These are phyloP conservation scores for Arxiozyma bovina DNA, from an alignment of 1,139 yeast genomes.

Conservation along the genomic window DNA sequence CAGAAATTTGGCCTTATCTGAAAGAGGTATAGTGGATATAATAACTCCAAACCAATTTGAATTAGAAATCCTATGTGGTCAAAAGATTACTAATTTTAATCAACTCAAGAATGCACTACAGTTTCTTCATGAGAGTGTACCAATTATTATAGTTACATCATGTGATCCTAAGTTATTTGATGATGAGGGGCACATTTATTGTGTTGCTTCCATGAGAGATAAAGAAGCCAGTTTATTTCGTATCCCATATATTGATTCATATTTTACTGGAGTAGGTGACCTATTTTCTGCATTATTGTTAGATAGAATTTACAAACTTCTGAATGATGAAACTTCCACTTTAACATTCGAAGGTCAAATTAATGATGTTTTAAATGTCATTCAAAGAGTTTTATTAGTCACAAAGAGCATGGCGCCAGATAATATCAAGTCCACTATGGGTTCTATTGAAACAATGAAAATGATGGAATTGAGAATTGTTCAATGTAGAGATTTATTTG, in stretches of 20 bases:
- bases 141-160: conserved; percentile 29
- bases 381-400: conserved; percentile 25
- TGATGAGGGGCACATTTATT: conserved; percentile 28
- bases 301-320: conserved; percentile 36
- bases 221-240: conserved; percentile 31
- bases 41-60: conserved; percentile 72
- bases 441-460: conserved; percentile 25
- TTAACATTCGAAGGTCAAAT: conserved; percentile 17
- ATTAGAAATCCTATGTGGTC: conserved; percentile 47
- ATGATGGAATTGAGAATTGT: conserved; percentile 29
- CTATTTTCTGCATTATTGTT: conserved; percentile 53
- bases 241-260: conserved; percentile 50
- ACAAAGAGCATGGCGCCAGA: conserved; percentile 21
- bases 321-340: conserved; percentile 5
- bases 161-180: conserved; percentile 21
- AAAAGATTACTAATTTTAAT: conserved; percentile 33
- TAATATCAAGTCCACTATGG: conserved; percentile 20
- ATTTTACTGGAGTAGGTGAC: conserved; percentile 72
- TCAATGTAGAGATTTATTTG: conserved; percentile 25
- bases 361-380: conserved; percentile 26
- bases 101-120: conserved; percentile 37
- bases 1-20: conserved; percentile 34
- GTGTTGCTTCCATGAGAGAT: conserved; percentile 31
- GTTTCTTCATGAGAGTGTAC: conserved; percentile 34
- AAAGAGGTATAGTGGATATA: conserved; percentile 39